Conservation (phyloP, 139 green algal genomes). For the Zygnema cylindricum region DNA sequence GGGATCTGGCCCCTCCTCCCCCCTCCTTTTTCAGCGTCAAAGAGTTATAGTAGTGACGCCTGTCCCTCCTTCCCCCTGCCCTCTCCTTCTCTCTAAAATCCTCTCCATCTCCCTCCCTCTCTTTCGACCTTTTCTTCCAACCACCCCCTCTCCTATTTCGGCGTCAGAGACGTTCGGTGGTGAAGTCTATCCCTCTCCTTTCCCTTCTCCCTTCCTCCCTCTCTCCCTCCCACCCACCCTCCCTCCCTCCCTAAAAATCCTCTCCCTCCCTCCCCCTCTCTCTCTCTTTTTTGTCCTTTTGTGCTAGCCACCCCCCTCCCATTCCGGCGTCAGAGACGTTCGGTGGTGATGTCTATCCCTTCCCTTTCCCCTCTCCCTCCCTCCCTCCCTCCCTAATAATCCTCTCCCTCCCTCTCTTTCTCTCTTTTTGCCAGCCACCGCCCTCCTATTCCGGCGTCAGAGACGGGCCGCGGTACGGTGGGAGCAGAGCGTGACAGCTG, state of each 20-base stretch:
- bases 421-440: slow-evolving; percentile 16
- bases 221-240: slow-evolving; percentile 6
- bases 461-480: slow-evolving; percentile 24
- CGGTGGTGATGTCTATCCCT: neutral
- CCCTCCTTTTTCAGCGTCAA: too few relatives aligned
- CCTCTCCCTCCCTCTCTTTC: neutral
- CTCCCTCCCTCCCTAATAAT: neutral
- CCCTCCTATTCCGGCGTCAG: slow-evolving; percentile 29
- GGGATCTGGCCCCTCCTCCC: too few relatives aligned
- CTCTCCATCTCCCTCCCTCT: too few relatives aligned
- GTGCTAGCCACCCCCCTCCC: neutral
- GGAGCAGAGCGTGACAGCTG: slow-evolving; percentile 39
- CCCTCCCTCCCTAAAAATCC: neutral
- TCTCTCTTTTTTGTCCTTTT: neutral
- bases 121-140: too few relatives aligned
- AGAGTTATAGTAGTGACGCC: too few relatives aligned
- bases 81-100: too few relatives aligned
- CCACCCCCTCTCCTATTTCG: neutral
- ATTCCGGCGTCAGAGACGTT: neutral
- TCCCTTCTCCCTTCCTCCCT: neutral
- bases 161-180: neutral
- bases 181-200: slow-evolving; percentile 2
- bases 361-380: neutral
- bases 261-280: neutral
- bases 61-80: too few relatives aligned